Percentiles rank a stretch among this genome's conserved stretches.
Evolutionary conservation across 1,139 yeast genomes (phyloP).

Genomic region (Pichia sp.): DNA sequence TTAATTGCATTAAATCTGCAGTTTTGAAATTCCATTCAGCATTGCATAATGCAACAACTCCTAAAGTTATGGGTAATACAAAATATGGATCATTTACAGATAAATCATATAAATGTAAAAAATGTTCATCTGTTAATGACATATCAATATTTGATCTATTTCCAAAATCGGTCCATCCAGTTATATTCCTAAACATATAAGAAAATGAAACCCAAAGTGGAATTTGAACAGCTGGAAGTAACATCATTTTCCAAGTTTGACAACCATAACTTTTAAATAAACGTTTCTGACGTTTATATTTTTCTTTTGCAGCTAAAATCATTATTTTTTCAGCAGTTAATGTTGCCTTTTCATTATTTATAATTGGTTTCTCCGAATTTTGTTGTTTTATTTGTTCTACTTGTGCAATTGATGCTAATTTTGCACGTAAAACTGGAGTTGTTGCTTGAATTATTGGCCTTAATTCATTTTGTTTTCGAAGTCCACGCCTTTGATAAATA

Average conservation of each 20-base stretch:
- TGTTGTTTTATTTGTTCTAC: slow-evolving; percentile 30
- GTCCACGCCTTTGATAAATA: slow-evolving; percentile 58
- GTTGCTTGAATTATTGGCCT: slow-evolving; percentile 67
- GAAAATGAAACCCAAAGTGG: slow-evolving; percentile 87
- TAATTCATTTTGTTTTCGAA: slow-evolving; percentile 63
- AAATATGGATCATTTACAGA: slow-evolving; percentile 58
- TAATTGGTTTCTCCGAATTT: slow-evolving; percentile 12
- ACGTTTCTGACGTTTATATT: slow-evolving; percentile 62
- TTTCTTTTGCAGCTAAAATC: slow-evolving; percentile 69
- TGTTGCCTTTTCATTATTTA: slow-evolving; percentile 31
- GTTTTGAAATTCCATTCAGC: slow-evolving; percentile 73
- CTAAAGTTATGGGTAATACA: slow-evolving; percentile 63
- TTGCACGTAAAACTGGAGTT: slow-evolving; percentile 67
- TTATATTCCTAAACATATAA: slow-evolving; percentile 64
- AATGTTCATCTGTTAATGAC: slow-evolving; percentile 47
- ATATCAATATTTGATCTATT: slow-evolving; percentile 45
- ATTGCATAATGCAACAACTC: slow-evolving; percentile 64
- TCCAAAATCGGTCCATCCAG: slow-evolving; percentile 60
- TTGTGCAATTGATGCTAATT: slow-evolving; percentile 54
- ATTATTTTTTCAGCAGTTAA: slow-evolving; percentile 74
- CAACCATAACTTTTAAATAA: slow-evolving; percentile 62
- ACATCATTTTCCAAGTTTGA: slow-evolving; percentile 73
- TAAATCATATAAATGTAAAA: slow-evolving; percentile 53
- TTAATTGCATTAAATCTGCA: slow-evolving; percentile 41
- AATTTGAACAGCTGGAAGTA: slow-evolving; percentile 70